Evolutionary conservation across 2,329 filamentous ascomycete species (phyloP), one percentile per base, ranked within the genome.

Genomic region (Rhynchosporium agropyri): DNA sequence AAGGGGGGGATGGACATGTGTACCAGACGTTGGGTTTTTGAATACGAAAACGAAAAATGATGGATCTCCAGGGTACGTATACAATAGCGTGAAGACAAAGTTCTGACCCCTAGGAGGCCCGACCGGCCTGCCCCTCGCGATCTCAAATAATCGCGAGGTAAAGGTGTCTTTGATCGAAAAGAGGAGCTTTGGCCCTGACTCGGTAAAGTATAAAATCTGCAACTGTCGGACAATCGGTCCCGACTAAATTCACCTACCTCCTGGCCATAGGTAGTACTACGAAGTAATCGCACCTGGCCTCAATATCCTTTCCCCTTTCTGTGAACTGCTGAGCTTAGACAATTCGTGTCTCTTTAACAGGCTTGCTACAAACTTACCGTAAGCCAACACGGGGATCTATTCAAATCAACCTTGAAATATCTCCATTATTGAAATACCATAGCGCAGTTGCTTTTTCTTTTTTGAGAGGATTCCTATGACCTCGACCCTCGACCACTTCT

Each of bases 361-460:
- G 54, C 54, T 33, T 20, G 28, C 40, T 40, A 40, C 26, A 6
- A 31, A n/a, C 43, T 56, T 45, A 57, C 54, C 54, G 54, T 57
- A 46, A 57, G 31, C 20, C 28, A n/a, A 8, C 13, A 13, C 20
- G 43, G 1, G 28, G 36, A 13, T 20, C 26, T 26, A 20, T 42
- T 10, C 3, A 26, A 28, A 28, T 49, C 5, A 42, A 26, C 33
- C 33, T 36, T 36, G 20, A 20, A 20, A 20, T 20, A 20, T 20
- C 20, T 20, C 20, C 20, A 20, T 1, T 20, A 20, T 20, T 20
- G 20, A 20, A 20, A 20, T 20, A 20, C 20, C 33, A 6, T 10
- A 1, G 9, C 9, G 6, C 33, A 36, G 33, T 36, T 36, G 9
- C 33, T 36, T 36, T 10, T 10, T 6, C 6, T 10, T 36, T 2